Evolutionary conservation across 1,139 yeast genomes (phyloP), one percentile per base, ranked within the genome.

Genomic region (Ashbya aceris): DNA sequence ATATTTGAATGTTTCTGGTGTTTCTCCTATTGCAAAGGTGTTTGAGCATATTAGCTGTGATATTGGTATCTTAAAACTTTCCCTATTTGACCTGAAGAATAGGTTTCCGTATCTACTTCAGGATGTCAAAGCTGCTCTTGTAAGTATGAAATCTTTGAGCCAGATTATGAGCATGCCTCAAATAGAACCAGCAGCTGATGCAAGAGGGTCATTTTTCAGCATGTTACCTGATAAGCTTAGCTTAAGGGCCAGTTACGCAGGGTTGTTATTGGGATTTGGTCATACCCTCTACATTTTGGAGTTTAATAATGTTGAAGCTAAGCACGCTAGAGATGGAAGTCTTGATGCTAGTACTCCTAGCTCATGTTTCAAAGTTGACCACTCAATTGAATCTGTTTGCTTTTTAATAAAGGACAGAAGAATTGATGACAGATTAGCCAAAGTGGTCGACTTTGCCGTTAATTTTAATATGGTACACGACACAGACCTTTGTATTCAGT

Each of bases 381-480:
- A 53, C 7, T 53, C 59, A 2, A 44, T 54, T 1, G 54, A 52
- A 27, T 57, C 54, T 38, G 42, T 55, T 20, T 46, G 51, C 3
- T 48, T 66, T 13, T 36, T 56, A 4, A 45, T 67, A 1, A 55
- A 56, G 20, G 63, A 62, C 33, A 49, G 50, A 2, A 38, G 47
- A 7, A 43, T 68, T 4, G 55, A 61, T 1, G 43, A 47, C 2
- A 44, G 45, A 1, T 41, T 55, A n/a, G 73, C 83, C 0, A 73
- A 70, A 27, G 27, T 68, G 4, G 30, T 67, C 3, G 68, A 68
- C 40, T 48, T 63, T 29, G 61, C 66, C 6, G 47, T 67, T 4
- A 53, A 54, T 8, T 40, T 64, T 13, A 51, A 53, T 6, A 51
- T 61, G 41, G 29, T 34, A 4, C n/a, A 23, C 6, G 27, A 11